Conservation (phyloP, 306 rosid genomes). For the Mimosa bimucronata region DNA sequence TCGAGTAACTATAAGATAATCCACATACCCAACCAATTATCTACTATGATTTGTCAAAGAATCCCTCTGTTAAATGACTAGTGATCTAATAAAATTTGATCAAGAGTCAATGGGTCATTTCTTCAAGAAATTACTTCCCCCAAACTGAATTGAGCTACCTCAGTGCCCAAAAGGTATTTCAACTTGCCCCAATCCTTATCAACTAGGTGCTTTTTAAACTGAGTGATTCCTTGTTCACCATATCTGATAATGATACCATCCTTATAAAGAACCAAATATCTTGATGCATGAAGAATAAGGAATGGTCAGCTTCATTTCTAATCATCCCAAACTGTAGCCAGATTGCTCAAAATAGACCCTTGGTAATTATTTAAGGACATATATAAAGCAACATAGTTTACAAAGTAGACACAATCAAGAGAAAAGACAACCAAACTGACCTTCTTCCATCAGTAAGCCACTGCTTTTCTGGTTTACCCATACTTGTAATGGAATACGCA, state of each 20-base stretch:
- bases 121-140: not conserved
- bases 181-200: not conserved
- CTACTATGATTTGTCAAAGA: not conserved
- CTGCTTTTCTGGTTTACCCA: constrained; percentile 88
- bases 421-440: constrained; percentile 51
- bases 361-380: not conserved
- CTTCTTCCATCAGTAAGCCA: constrained; percentile 69
- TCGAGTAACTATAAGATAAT: not conserved
- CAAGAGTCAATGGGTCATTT: not conserved
- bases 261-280: not conserved
- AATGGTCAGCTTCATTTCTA: not conserved
- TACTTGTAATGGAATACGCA: constrained; percentile 84
- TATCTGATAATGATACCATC: not conserved
- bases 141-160: not conserved
- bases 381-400: not conserved
- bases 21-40: not conserved
- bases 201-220: not conserved
- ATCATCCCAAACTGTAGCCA: not conserved
- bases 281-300: not conserved
- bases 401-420: not conserved
- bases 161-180: not conserved
- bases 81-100: not conserved
- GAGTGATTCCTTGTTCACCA: not conserved
- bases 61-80: not conserved
- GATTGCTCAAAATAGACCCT: not conserved